Conservation (phyloP, 139 green algal species). For the Volvox africanus region DNA sequence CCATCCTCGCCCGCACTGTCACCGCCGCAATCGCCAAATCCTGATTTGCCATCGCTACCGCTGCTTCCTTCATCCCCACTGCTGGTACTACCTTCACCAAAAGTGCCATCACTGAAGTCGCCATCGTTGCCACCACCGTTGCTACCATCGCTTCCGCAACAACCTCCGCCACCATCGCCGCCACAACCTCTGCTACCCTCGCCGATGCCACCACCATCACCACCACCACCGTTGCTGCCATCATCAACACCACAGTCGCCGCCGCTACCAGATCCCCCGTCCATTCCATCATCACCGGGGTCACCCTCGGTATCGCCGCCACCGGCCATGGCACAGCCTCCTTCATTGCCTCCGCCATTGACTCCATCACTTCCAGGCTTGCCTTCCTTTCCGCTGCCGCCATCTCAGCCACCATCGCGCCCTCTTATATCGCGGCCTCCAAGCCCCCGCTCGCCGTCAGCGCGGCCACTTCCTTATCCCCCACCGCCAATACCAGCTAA, state of each 20-base stretch:
- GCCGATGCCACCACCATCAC: background rate
- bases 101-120: background rate
- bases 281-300: background rate
- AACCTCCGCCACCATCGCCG: background rate
- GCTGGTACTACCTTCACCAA: background rate
- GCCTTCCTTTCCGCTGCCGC: background rate
- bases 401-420: background rate
- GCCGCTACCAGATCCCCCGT: background rate
- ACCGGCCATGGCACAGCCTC: background rate
- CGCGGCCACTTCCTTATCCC: background rate
- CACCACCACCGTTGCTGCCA: background rate
- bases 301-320: background rate
- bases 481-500: background rate
- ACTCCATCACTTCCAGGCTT: background rate
- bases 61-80: background rate
- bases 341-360: background rate
- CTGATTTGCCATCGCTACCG: background rate
- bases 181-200: background rate
- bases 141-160: background rate
- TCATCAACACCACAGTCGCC: background rate
- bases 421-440: background rate
- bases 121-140: background rate
- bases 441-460: background rate
- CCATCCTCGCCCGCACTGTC: background rate
- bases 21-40: background rate